Evolutionary conservation across 2,329 filamentous ascomycete genomes (phyloP), one percentile per base, ranked within the genome.

Genomic region (Elsinoe australis): DNA sequence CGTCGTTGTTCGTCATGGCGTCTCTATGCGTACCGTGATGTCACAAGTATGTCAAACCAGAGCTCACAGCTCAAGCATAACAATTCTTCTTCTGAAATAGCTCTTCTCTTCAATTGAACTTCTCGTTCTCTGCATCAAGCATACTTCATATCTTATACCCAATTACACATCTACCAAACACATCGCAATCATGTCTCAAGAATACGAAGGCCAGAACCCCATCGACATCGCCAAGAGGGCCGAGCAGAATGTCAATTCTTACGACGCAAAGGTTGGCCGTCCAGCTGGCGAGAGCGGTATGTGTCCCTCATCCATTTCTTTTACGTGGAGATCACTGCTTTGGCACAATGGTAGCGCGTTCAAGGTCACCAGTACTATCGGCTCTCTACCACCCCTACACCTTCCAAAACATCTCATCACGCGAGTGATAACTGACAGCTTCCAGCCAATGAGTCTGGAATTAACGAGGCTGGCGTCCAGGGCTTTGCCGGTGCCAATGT

Each of bases 171-270:
- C 9, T 5, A 2, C 21, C 10, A 6, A 5, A 28, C 26, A 29
- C 26, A 29, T 21, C 19, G 22, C 44, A 9, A 64, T 22, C 49
- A 73, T 72, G 69, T 71, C 71, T 35, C 55, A 58, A 49, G 64
- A 64, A 58, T 66, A 68, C 61, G 50, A 66, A 51, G 61, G 61
- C 55, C 59, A 66, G 47, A 61, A 71, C 57, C 68, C 66, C 45
- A 56, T 67, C 55, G 59, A 63, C 21, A 59, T 72, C 56, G 70
- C 72, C 47, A 59, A 68, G 55, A 61, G 73, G 54, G 71, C 71
- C 8, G 71, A 74, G 64, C 61, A 60, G 14, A 70, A 75, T 49
- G 63, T 74, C 47, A 71, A 72, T 60, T 67, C 67, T 6, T 54
- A 67, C 26, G 50, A 56, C 10, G 65, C 66, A 7, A 69, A 68